Evolutionary conservation across 1,284 basidiomycete genomes (phyloP).

Genomic region (Rhizopogon parksii): DNA sequence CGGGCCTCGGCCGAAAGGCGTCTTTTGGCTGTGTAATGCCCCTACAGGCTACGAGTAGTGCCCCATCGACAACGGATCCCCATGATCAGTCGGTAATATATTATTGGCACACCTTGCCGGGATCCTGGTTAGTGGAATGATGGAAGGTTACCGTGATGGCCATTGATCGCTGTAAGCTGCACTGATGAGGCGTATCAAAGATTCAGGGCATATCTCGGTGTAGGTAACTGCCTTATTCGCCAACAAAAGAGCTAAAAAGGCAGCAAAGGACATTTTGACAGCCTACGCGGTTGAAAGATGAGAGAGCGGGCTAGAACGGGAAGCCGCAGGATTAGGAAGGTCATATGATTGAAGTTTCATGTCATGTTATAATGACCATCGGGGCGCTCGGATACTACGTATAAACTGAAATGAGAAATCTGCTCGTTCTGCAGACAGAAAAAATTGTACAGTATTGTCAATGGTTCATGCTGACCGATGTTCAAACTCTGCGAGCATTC

Average conservation of each 20-base stretch:
- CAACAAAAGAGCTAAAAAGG: neutral
- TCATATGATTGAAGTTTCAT: too few species aligned
- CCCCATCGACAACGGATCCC: slow-evolving; percentile 4
- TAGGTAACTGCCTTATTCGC: neutral
- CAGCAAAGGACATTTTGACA: neutral
- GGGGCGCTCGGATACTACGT: too few species aligned
- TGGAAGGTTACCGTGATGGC: neutral
- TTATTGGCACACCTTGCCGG: neutral
- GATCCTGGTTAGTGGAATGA: neutral
- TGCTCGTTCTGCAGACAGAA: too few species aligned
- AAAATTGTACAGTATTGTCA: too few species aligned
- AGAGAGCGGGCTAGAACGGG: too few species aligned
- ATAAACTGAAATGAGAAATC: too few species aligned
- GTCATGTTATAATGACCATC: too few species aligned
- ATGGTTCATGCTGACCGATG: too few species aligned
- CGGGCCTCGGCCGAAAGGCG: neutral
- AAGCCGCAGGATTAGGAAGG: too few species aligned
- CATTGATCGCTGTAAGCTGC: too few species aligned
- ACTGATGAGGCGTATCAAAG: neutral
- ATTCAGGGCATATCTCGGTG: neutral
- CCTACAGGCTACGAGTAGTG: slow-evolving; percentile 6
- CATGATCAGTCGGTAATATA: neutral
- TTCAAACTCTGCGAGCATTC: too few species aligned
- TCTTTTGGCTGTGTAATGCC: neutral
- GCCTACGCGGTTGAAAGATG: too few species aligned